A percentile compares a stretch with the other conserved stretches of the same genome.
phyloP scores from a whole-genome alignment of 495 filamentous ascomycete species.

The Penicillium manginii region DNA sequence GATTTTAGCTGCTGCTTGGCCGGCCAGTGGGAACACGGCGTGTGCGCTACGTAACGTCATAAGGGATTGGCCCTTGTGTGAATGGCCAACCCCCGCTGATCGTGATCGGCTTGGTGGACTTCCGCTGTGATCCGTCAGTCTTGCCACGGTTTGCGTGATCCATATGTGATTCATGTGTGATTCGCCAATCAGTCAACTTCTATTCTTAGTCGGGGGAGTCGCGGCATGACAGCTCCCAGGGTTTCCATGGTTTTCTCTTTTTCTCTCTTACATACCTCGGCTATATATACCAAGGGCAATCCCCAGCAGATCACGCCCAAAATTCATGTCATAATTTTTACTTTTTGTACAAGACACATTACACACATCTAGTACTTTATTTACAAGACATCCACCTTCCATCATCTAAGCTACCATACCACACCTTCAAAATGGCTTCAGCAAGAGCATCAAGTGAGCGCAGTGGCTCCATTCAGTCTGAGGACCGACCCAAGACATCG shows the following conservation, averaged over 20 bases:
- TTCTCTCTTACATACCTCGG: background rate
- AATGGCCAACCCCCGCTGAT: conserved; percentile 12
- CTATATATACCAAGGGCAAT: background rate
- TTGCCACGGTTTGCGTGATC: conserved; percentile 33
- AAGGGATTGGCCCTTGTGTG: conserved; percentile 13
- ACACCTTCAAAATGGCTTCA: conserved; percentile 25
- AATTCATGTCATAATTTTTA: background rate
- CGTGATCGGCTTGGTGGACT: conserved; percentile 24
- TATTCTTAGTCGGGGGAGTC: conserved; percentile 26
- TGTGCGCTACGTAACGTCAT: conserved; percentile 25
- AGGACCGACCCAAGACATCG: conserved; percentile 57
- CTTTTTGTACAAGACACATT: background rate
- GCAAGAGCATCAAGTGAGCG: conserved; percentile 33
- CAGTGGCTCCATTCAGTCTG: conserved; percentile 32
- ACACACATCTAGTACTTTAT: background rate
- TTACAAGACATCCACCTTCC: background rate
- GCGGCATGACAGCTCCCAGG: conserved; percentile 6
- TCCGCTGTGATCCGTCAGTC: conserved; percentile 8
- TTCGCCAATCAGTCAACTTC: conserved; percentile 11
- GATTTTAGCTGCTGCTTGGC: conserved; percentile 6
- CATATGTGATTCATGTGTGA: conserved; percentile 9
- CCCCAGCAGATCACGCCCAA: background rate
- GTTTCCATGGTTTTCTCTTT: conserved; percentile 3
- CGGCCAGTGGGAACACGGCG: conserved; percentile 17
- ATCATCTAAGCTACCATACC: background rate